Evolutionary conservation across 331 rosid genomes (phyloP), one percentile per base, ranked within the genome.

Genomic region (Malus hybrid): DNA sequence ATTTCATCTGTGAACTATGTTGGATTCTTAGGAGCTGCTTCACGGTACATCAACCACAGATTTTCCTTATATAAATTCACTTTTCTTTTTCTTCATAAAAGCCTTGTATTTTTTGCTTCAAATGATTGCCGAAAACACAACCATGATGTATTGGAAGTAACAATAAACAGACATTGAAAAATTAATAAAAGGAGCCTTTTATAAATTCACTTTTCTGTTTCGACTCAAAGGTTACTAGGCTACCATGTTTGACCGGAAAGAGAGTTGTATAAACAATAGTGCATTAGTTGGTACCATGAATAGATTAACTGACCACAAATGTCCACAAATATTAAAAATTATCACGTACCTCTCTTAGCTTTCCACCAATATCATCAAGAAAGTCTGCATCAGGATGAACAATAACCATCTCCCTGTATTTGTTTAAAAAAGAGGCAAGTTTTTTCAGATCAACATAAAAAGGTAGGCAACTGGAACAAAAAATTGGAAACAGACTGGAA

Each of bases 351-450:
- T 95, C 97, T 85, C 79, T 83, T 56, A 95, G 88, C 89, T 90
- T 95, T 80, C 94, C 97, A 73, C 88, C 85, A 39, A 95, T 92
- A 75, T 95, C 99, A 75, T 86, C 89, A n/a, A 95, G 99, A 85
- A 95, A 95, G 79, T 90, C 84, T 64, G 75, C 66, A 82, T 95
- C 99, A 2, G 97, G 93, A 89, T 95, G 99, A 80, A 95, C 99
- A 63, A 95, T 89, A 34, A 90, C 86, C 99, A 95, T 92, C 84
- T 95, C 97, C 90, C 97, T 95, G 68, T 4, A 78, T 77, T 61
- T 22, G 66, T 63, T 44, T 75, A 63, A 32, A 76, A 71, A 48
- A 75, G 14, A 6, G 42, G 29, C 32, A 74, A 5, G 48, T 48
- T 33, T 19, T 46, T 33, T 69, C 50, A 61, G 76, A 73, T 19